Percentiles rank a stretch among this genome's conserved stretches.
Evolutionary conservation across 768 basidiomycete genomes (phyloP).

Genomic region (Austroboletus eburneus): DNA sequence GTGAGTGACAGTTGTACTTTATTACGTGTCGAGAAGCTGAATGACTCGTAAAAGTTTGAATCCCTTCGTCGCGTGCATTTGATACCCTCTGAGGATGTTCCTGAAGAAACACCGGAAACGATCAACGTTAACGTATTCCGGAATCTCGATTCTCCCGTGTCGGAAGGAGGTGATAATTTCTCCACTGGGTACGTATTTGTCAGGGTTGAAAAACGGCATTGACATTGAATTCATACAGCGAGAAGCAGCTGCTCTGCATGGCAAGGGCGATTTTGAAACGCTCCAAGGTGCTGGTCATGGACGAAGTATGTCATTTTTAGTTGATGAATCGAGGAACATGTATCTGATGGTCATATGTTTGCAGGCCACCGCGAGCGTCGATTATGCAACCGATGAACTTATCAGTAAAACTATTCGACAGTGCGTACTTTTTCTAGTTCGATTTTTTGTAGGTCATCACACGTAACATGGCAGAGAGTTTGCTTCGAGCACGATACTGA

Average conservation of each 20-base stretch:
- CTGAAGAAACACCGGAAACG: slow-evolving; percentile 34
- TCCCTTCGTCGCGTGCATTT: slow-evolving; percentile 81
- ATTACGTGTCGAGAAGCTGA: neutral
- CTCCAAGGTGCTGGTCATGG: slow-evolving; percentile 78
- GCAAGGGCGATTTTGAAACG: slow-evolving; percentile 80
- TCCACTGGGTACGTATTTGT: slow-evolving; percentile 60
- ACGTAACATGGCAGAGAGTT: slow-evolving; percentile 50
- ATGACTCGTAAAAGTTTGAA: slow-evolving; percentile 53
- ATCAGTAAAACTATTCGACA: slow-evolving; percentile 78
- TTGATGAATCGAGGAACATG: neutral
- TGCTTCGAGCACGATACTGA: slow-evolving; percentile 74
- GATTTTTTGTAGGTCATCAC: neutral
- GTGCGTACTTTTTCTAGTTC: slow-evolving; percentile 38
- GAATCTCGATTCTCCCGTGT: slow-evolving; percentile 66
- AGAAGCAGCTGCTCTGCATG: slow-evolving; percentile 88
- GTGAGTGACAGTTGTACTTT: slow-evolving; percentile 37
- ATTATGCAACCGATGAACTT: slow-evolving; percentile 86
- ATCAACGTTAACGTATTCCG: slow-evolving; percentile 76
- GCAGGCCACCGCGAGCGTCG: slow-evolving; percentile 72
- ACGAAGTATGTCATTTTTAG: slow-evolving; percentile 50
- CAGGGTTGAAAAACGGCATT: neutral
- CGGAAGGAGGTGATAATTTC: slow-evolving; percentile 88
- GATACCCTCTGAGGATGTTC: slow-evolving; percentile 54
- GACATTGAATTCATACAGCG: slow-evolving; percentile 33
- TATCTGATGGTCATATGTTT: neutral